Evolutionary conservation across 805 yeast genomes (phyloP).

Genomic region (Sugiyamaella marilandica): DNA sequence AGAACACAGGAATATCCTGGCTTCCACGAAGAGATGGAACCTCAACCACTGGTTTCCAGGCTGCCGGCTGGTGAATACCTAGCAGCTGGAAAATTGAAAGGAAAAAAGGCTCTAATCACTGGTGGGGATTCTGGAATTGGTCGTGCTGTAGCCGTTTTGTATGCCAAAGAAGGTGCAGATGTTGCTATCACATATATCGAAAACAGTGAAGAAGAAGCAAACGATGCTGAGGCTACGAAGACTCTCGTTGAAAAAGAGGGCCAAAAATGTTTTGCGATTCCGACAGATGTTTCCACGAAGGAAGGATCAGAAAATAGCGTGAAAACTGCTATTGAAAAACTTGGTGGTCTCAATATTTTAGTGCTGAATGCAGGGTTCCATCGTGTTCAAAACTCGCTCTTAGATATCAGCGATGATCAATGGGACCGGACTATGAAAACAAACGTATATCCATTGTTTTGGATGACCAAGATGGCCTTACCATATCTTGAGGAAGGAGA

Average conservation of each 20-base stretch:
- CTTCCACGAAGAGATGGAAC: background rate
- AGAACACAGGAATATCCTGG: background rate
- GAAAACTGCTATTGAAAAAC: background rate
- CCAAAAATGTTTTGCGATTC: background rate
- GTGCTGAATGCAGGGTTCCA: background rate
- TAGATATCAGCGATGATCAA: background rate
- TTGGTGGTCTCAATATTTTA: background rate
- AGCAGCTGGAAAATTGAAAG: background rate
- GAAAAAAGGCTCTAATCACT: background rate
- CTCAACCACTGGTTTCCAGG: background rate
- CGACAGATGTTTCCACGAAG: background rate
- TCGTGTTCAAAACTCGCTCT: background rate
- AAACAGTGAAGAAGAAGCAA: background rate
- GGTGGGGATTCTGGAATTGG: slow-evolving; percentile 6
- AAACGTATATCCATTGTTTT: background rate
- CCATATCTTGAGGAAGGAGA: background rate
- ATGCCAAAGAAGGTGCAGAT: slow-evolving; percentile 1
- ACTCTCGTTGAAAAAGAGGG: background rate
- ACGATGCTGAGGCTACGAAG: background rate
- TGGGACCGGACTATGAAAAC: background rate
- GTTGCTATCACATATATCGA: background rate
- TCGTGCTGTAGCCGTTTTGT: background rate
- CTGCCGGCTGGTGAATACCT: background rate
- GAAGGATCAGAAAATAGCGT: background rate
- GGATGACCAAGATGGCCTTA: background rate